Conservation (phyloP, 2,329 filamentous ascomycete species). For the Venturia carpophila region DNA sequence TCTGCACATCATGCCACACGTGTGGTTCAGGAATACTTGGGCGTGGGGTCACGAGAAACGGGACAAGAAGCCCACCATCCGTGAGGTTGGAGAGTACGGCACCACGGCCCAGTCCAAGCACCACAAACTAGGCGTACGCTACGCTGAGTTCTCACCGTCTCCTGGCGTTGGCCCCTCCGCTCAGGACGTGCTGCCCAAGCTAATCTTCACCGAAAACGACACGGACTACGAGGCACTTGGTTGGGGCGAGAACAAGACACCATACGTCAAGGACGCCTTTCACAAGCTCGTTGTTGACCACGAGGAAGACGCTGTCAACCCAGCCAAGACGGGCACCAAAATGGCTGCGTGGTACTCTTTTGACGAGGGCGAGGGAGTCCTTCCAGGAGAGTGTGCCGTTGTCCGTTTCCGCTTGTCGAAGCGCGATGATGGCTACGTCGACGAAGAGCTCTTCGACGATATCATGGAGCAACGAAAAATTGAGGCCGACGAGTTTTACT, state of each 20-base stretch:
- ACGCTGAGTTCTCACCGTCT: slow-evolving; percentile 78
- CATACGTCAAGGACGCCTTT: slow-evolving; percentile 93
- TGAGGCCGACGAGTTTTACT: slow-evolving; percentile 97
- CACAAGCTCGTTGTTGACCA: slow-evolving; percentile 78
- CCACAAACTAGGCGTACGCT: slow-evolving; percentile 71
- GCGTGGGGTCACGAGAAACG: slow-evolving; percentile 75
- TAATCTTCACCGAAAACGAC: slow-evolving; percentile 94
- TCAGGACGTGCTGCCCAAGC: slow-evolving; percentile 73
- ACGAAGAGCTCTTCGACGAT: slow-evolving; percentile 89
- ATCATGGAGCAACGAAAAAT: slow-evolving; percentile 75
- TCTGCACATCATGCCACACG: slow-evolving; percentile 85
- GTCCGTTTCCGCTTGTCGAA: slow-evolving; percentile 84
- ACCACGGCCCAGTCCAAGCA: slow-evolving; percentile 71
- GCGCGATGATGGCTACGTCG: slow-evolving; percentile 62
- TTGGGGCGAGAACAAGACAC: slow-evolving; percentile 63
- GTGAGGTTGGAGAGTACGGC: slow-evolving; percentile 47
- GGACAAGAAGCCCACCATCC: slow-evolving; percentile 73
- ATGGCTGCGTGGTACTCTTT: slow-evolving; percentile 87
- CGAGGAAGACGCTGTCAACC: slow-evolving; percentile 75
- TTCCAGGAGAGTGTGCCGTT: slow-evolving; percentile 86
- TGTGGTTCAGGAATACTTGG: slow-evolving; percentile 98
- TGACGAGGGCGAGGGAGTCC: slow-evolving; percentile 79
- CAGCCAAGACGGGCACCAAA: slow-evolving; percentile 73
- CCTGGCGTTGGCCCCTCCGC: slow-evolving; percentile 72
- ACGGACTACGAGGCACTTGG: slow-evolving; percentile 71